These are phyloP conservation scores for Geotrichum candidum DNA, from an alignment of 1,139 yeast genomes.

Conservation along the genomic window DNA sequence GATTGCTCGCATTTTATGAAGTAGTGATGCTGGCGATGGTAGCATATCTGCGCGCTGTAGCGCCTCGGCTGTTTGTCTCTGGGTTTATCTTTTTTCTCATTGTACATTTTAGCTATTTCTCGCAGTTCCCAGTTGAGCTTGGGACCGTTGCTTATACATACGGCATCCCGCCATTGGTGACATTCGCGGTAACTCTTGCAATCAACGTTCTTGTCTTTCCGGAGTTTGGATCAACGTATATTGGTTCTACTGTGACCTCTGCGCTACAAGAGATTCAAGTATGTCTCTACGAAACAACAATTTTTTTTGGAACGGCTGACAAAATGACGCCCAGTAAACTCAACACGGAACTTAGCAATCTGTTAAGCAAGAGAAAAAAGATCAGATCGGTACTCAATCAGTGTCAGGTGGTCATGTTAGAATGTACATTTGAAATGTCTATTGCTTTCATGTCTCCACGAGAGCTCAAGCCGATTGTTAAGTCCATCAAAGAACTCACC, in stretches of 20 bases:
- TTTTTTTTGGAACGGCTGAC: slow-evolving; percentile 36
- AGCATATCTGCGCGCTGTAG: slow-evolving; percentile 45
- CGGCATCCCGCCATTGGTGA: slow-evolving; percentile 42
- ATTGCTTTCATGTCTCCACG: slow-evolving; percentile 44
- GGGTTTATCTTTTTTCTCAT: slow-evolving; percentile 44
- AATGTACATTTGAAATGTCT: slow-evolving; percentile 45
- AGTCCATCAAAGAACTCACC: slow-evolving; percentile 33
- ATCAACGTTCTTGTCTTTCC: slow-evolving; percentile 44
- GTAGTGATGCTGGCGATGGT: slow-evolving; percentile 42
- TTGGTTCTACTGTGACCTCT: slow-evolving; percentile 41
- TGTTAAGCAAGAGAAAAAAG: slow-evolving; percentile 18
- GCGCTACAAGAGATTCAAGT: slow-evolving; percentile 39
- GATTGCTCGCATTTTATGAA: slow-evolving; percentile 42
- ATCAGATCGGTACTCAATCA: slow-evolving; percentile 35
- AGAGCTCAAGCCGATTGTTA: slow-evolving; percentile 37
- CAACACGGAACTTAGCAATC: slow-evolving; percentile 19
- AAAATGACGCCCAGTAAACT: slow-evolving; percentile 9
- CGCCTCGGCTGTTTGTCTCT: slow-evolving; percentile 43
- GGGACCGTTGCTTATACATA: slow-evolving; percentile 35
- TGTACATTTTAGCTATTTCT: slow-evolving; percentile 44
- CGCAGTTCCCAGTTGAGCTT: slow-evolving; percentile 31
- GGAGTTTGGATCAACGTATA: slow-evolving; percentile 46
- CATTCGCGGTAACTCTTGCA: slow-evolving; percentile 41
- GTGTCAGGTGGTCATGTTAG: slow-evolving; percentile 40
- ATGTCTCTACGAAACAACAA: slow-evolving; percentile 38